Percentiles rank a stretch among this genome's conserved stretches.
These are phyloP conservation scores for Claviceps capensis DNA, from an alignment of 2,329 filamentous ascomycete species.

Conservation along the genomic window DNA sequence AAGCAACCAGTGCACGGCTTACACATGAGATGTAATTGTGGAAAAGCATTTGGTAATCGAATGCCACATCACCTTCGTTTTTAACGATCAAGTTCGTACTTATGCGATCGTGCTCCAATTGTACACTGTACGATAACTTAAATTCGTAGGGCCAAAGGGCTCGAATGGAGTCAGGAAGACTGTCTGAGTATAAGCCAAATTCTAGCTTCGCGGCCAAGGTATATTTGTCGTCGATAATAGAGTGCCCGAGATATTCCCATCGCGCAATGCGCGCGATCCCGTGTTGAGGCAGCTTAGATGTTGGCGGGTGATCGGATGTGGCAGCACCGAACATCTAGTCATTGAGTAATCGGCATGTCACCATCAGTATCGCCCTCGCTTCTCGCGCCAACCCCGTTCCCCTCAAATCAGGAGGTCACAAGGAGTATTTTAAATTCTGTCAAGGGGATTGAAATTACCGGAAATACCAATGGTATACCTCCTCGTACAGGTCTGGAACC, in stretches of 20 bases:
- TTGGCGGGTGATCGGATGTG: conserved; percentile 62
- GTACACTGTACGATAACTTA: conserved; percentile 85
- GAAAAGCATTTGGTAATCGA: conserved; percentile 83
- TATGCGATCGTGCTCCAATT: conserved; percentile 59
- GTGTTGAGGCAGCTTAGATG: conserved; percentile 73
- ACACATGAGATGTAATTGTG: conserved; percentile 74
- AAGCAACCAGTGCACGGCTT: conserved; percentile 41
- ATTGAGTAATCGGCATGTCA: not conserved
- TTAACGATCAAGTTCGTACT: conserved; percentile 74
- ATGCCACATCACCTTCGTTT: conserved; percentile 70
- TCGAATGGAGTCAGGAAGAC: conserved; percentile 53
- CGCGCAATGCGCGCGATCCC: conserved; percentile 81
- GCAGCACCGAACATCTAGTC: conserved; percentile 75
- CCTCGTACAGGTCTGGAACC: conserved; percentile 83
- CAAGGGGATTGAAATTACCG: conserved; percentile 41
- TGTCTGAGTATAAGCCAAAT: conserved; percentile 71
- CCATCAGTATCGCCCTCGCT: not conserved
- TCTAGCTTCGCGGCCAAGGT: conserved; percentile 77
- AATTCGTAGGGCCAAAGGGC: conserved; percentile 78
- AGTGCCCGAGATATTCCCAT: conserved; percentile 93
- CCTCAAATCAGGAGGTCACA: not conserved
- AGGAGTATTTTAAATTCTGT: not conserved
- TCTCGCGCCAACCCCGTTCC: not conserved
- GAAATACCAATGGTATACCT: conserved; percentile 86
- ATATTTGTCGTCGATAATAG: conserved; percentile 36